Evolutionary conservation across 2,329 filamentous ascomycete genomes (phyloP), one percentile per base, ranked within the genome.

Genomic region (Knufia fluminis): DNA sequence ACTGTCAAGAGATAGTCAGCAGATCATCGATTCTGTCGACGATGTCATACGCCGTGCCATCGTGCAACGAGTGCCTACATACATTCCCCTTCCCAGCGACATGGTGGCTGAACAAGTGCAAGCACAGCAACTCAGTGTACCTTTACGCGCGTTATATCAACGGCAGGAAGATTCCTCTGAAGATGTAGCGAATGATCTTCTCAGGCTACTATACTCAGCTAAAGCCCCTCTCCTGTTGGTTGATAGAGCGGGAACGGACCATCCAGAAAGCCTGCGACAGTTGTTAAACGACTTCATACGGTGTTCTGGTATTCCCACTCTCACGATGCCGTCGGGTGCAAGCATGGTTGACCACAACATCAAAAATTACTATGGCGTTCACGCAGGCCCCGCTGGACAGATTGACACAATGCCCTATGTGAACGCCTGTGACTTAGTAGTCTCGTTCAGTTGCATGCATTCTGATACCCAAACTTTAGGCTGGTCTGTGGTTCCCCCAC

Each of bases 311-410:
- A 71, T 94, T 6, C 88, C 89, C 3, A 83, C 86, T 0, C 94
- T 92, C 59, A 85, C 90, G n/a, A 85, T 87, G 0, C 86, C 88
- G 2, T 94, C 94, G 85, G 88, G 88, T 41, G 94, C 94, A 69
- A 79, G 87, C 16, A 85, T 85, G 17, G 77, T 95, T 41, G 77
- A 92, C 60, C 88, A 95, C 66, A 77, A 77, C 1, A 75, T 85
- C 41, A 71, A 76, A n/a, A 85, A 79, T 60, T 94, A 84, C 58
- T 85, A 85, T 19, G 89, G 89, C 55, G 85, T 94, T 3, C 94
- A 94, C 64, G 84, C 85, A 7, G 89, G 89, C n/a, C 76, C 77
- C 51, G 86, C 83, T 31, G 88, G 83, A 26, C 77, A 82, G 46
- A 74, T 78, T 1, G 62, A 62, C 50, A 63, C 70, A 16, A 58